These are phyloP conservation scores for Raffaelea albimanens DNA, from an alignment of 2,329 filamentous ascomycete genomes.

Conservation along the genomic window DNA sequence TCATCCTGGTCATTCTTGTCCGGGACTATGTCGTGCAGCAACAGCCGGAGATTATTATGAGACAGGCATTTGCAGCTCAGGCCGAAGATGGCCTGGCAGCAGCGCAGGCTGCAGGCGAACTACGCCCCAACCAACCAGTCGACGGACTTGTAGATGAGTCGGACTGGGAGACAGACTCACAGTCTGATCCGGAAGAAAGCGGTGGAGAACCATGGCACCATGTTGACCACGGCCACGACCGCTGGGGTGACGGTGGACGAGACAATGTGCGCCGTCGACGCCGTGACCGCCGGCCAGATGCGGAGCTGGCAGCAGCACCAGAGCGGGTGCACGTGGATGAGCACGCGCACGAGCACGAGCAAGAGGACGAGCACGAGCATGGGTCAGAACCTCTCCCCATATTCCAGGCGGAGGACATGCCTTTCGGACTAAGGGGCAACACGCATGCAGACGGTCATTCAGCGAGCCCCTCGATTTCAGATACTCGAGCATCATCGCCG, in stretches of 20 bases:
- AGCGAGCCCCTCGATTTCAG: background rate
- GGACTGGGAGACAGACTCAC: background rate
- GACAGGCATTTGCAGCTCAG: conserved; percentile 44
- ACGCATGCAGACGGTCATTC: background rate
- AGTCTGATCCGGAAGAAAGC: background rate
- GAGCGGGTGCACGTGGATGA: too few relatives aligned
- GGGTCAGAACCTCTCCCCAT: too few relatives aligned
- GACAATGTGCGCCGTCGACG: too few relatives aligned
- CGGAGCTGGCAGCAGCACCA: too few relatives aligned
- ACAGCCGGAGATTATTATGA: conserved; percentile 84
- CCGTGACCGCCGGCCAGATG: too few relatives aligned
- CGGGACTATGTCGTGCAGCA: conserved; percentile 98
- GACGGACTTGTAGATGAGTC: background rate
- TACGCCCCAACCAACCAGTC: background rate
- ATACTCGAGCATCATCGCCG: background rate
- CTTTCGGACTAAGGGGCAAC: too few relatives aligned
- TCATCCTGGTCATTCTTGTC: conserved; percentile 94
- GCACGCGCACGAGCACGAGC: too few relatives aligned
- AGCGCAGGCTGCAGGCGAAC: background rate
- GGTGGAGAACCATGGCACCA: too few relatives aligned
- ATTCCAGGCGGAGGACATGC: too few relatives aligned
- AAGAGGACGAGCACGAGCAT: too few relatives aligned
- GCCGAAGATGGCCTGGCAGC: background rate
- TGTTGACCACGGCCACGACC: too few relatives aligned
- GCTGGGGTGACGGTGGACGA: too few relatives aligned